These are phyloP conservation scores for Gastrolobium villosum DNA, from an alignment of 306 rosid species.

Conservation along the genomic window DNA sequence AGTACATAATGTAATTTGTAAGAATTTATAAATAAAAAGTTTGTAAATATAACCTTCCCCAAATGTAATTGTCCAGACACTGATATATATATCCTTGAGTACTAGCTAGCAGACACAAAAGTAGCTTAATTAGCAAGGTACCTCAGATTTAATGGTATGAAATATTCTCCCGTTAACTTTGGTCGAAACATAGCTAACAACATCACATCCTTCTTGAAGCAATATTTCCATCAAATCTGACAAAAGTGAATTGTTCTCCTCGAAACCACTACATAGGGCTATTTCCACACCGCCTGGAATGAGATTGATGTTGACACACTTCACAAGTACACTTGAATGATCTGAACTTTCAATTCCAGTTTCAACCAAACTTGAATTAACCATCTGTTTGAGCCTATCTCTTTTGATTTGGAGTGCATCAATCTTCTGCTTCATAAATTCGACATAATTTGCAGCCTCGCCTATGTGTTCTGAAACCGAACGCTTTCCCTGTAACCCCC, in stretches of 20 bases:
- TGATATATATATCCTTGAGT: slow-evolving; percentile 21
- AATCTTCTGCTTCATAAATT: slow-evolving; percentile 42
- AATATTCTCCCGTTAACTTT: slow-evolving; percentile 47
- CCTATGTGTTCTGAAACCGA: slow-evolving; percentile 52
- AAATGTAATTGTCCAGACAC: not conserved
- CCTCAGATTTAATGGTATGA: slow-evolving; percentile 46
- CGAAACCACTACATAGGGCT: slow-evolving; percentile 28
- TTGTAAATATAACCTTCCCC: too few relatives aligned
- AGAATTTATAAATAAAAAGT: too few relatives aligned
- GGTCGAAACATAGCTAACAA: slow-evolving; percentile 47
- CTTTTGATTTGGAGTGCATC: slow-evolving; percentile 44
- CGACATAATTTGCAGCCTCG: slow-evolving; percentile 49
- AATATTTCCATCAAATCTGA: slow-evolving; percentile 47
- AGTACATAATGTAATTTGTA: too few relatives aligned
- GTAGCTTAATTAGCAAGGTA: slow-evolving; percentile 11
- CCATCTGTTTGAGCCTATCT: slow-evolving; percentile 41
- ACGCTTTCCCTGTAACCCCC: slow-evolving; percentile 51
- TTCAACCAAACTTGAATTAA: slow-evolving; percentile 22
- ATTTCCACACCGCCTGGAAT: slow-evolving; percentile 46
- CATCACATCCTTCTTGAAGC: slow-evolving; percentile 50
- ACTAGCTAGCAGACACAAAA: not conserved
- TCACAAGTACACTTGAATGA: slow-evolving; percentile 2
- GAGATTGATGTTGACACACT: slow-evolving; percentile 37
- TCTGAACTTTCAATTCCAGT: slow-evolving; percentile 24
- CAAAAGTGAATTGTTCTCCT: slow-evolving; percentile 11